A percentile compares a stretch with the other conserved stretches of the same genome.
Evolutionary conservation across 177 flowering plant genomes (phyloP).

Genomic region (Vitis hybrid): DNA sequence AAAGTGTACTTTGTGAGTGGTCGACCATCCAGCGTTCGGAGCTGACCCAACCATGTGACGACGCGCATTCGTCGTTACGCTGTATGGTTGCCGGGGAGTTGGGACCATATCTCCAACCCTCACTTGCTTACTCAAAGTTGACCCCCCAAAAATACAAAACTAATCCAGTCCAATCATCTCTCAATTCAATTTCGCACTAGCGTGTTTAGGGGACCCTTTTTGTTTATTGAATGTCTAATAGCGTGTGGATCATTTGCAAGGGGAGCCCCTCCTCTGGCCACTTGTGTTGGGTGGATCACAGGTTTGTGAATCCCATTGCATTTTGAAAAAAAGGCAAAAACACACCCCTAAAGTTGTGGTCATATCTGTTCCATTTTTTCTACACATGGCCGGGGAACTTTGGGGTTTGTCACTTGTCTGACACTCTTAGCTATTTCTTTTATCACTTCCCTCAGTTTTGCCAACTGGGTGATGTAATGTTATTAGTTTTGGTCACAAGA

Average conservation of each 20-base stretch:
- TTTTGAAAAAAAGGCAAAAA: neutral
- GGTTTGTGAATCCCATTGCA: slow-evolving; percentile 3
- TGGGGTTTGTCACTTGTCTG: no score
- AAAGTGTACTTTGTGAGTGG: no score
- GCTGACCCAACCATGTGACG: neutral
- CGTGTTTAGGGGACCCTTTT: neutral
- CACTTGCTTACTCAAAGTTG: neutral
- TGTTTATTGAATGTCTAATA: neutral
- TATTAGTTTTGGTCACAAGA: no score
- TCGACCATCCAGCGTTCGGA: neutral
- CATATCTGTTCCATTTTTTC: neutral
- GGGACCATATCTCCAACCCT: neutral
- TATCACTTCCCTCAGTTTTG: no score
- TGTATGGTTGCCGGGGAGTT: neutral
- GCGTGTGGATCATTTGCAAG: neutral
- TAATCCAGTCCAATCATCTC: neutral
- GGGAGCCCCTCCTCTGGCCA: neutral
- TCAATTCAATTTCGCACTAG: no score
- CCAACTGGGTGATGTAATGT: no score
- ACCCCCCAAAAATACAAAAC: neutral
- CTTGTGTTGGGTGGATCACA: slow-evolving; percentile 2
- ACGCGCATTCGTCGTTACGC: neutral
- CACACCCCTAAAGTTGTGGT: neutral
- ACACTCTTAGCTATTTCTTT: no score
- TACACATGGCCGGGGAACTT: no score